A percentile compares a stretch with the other conserved stretches of the same genome.
Evolutionary conservation across 768 basidiomycete species (phyloP).

Genomic region (Royoungia palumana): DNA sequence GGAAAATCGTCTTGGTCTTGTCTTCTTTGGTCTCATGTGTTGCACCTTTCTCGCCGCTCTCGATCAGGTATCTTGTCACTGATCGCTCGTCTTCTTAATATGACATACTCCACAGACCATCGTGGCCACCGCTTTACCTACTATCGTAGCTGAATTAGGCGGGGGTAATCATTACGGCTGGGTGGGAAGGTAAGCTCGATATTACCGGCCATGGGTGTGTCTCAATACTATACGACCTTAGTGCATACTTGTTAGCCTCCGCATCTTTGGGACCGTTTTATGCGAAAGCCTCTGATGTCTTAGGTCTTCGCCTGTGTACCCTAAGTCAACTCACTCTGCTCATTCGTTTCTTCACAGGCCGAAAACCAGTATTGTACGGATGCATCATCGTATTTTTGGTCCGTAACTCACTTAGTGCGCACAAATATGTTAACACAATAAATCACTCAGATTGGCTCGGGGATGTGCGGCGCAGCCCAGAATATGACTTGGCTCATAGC

Average conservation of each 20-base stretch:
- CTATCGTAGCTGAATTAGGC: conserved; percentile 44
- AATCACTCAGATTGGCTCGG: conserved; percentile 33
- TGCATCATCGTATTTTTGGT: conserved; percentile 38
- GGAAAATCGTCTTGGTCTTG: conserved; percentile 40
- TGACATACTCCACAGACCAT: conserved; percentile 34
- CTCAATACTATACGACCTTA: conserved; percentile 13
- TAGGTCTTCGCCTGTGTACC: conserved; percentile 23
- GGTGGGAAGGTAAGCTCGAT: conserved; percentile 40
- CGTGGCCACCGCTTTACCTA: conserved; percentile 49
- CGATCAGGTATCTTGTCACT: conserved; percentile 36
- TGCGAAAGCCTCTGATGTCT: conserved; percentile 45
- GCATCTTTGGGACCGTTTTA: conserved; percentile 43
- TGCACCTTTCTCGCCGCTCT: conserved; percentile 45
- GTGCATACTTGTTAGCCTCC: conserved; percentile 47
- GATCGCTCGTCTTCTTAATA: not conserved
- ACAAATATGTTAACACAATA: not conserved
- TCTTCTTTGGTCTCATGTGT: conserved; percentile 44
- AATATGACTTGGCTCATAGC: conserved; percentile 41
- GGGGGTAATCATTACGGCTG: conserved; percentile 46
- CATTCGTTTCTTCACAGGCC: conserved; percentile 20
- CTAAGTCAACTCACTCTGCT: not conserved
- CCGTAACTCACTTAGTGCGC: conserved; percentile 3
- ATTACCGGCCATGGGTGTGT: not conserved
- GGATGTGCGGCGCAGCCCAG: conserved; percentile 43
- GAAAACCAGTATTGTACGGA: conserved; percentile 37